Conservation (phyloP, 768 basidiomycete species). For the Mycena rosella region DNA sequence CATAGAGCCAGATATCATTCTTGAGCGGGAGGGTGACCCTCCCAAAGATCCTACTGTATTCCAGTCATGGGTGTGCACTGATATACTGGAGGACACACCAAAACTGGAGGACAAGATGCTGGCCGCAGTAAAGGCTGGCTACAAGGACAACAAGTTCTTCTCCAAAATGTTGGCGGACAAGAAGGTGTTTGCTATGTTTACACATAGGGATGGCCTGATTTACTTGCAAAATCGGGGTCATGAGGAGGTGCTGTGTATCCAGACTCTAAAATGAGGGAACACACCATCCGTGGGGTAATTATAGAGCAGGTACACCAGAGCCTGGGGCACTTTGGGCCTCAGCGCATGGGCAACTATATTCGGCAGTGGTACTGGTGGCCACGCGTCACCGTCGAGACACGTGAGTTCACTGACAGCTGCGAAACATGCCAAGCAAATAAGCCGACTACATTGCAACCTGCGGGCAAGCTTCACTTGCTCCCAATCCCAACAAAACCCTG, state of each 20-base stretch:
- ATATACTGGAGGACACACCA: not conserved
- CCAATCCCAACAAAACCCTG: conserved; percentile 23
- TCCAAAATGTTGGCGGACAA: not conserved
- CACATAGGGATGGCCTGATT: not conserved
- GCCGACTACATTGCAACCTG: not conserved
- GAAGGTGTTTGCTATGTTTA: not conserved
- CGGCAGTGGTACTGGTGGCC: conserved; percentile 1
- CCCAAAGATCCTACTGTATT: not conserved
- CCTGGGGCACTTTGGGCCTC: not conserved
- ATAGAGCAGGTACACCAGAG: not conserved
- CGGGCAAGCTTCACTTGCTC: not conserved
- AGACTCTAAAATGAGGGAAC: not conserved
- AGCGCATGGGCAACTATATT: no score
- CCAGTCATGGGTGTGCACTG: not conserved
- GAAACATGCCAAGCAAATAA: not conserved
- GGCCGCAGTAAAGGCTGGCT: not conserved
- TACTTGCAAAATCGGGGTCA: not conserved
- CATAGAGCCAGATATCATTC: not conserved
- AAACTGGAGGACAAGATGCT: not conserved
- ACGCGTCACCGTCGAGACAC: not conserved
- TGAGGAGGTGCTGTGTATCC: not conserved
- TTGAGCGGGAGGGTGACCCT: not conserved
- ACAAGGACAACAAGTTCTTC: not conserved
- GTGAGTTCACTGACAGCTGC: not conserved
- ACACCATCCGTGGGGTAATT: not conserved